Conservation (phyloP, 2,329 filamentous ascomycete species). For the Chlorencoelia australis region DNA sequence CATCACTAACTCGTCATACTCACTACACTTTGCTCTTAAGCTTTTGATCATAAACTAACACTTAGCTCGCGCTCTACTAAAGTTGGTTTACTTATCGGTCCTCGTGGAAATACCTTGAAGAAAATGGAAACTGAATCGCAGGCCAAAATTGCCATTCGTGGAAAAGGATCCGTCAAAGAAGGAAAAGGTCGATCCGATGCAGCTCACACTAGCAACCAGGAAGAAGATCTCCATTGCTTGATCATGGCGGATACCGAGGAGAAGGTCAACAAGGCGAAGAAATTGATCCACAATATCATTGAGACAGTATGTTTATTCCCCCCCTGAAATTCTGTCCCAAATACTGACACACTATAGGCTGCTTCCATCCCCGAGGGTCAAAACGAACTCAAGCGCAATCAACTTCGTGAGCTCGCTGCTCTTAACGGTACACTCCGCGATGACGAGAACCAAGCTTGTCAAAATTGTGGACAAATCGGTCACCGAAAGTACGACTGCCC, state of each 20-base stretch:
- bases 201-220: constrained; percentile 98
- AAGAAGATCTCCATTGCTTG: constrained; percentile 96
- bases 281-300: constrained; percentile 96
- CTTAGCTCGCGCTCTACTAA: constrained; percentile 72
- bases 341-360: constrained; percentile 49
- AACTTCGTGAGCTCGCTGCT: constrained; percentile 91
- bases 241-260: constrained; percentile 99
- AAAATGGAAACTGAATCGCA: constrained; percentile 98
- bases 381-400: constrained; percentile 97
- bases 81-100: constrained; percentile 99
- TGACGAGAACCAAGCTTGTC: constrained; percentile 97
- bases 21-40: constrained; percentile 26
- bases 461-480: constrained; percentile 98
- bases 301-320: constrained; percentile 69
- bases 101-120: constrained; percentile 98
- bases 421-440: constrained; percentile 98
- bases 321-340: neutral
- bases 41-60: constrained; percentile 63
- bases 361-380: constrained; percentile 97
- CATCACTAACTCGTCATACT: constrained; percentile 29
- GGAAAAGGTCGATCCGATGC: constrained; percentile 98
- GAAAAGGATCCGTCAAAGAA: constrained; percentile 99
- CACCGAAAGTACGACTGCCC: constrained; percentile 99
- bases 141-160: constrained; percentile 98
- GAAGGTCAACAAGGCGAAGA: constrained; percentile 98